Conservation (phyloP, 108 stramenopile species). For the Skeletonema potamos region DNA sequence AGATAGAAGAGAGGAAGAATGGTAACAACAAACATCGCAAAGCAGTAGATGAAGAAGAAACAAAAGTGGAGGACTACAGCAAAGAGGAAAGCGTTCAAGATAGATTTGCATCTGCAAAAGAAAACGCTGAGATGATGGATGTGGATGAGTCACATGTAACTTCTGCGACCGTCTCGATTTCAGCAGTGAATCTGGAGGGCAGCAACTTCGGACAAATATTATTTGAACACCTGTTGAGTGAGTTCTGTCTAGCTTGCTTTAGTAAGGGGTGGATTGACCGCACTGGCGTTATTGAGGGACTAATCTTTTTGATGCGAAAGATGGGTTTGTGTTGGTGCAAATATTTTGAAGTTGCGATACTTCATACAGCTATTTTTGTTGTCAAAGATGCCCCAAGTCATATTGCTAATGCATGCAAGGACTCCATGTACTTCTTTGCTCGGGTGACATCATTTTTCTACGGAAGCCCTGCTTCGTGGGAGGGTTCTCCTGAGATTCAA, state of each 20-base stretch:
- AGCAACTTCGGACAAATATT: constrained; percentile 8
- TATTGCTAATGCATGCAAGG: constrained; percentile 51
- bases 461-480: constrained; percentile 37
- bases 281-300: constrained; percentile 42
- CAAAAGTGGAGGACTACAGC: neutral
- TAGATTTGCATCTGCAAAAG: no score
- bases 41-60: neutral
- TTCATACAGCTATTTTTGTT: constrained; percentile 68
- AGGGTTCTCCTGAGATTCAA: constrained; percentile 20
- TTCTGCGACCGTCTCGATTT: constrained; percentile 5
- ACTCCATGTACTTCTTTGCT: constrained; percentile 64
- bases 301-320: constrained; percentile 43
- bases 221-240: constrained; percentile 59
- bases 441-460: constrained; percentile 47
- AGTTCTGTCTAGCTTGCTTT: constrained; percentile 49
- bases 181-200: neutral
- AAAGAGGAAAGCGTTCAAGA: neutral
- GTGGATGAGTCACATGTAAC: constrained; percentile 11
- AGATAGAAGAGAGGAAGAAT: neutral
- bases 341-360: constrained; percentile 68
- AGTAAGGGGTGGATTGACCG: constrained; percentile 55
- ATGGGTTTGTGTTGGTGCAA: constrained; percentile 58
- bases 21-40: neutral
- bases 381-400: constrained; percentile 76
- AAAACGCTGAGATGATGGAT: neutral